Conservation (phyloP, 1,284 basidiomycete species). For the Laetiporus sulphureus region DNA sequence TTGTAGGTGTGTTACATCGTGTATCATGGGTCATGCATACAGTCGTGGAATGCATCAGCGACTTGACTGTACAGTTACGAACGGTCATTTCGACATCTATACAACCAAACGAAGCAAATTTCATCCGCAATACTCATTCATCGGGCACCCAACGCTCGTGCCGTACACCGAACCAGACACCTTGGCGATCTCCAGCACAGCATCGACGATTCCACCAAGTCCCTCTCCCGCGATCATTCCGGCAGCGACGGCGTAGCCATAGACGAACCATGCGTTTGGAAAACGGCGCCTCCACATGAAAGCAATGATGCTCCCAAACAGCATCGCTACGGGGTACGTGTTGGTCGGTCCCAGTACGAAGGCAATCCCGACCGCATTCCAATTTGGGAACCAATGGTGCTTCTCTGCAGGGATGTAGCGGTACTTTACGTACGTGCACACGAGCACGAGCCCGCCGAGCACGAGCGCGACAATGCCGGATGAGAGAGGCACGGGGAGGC, state of each 20-base stretch:
- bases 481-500: conserved; percentile 44
- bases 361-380: conserved; percentile 20
- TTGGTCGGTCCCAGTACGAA: conserved; percentile 18
- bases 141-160: conserved; percentile 16
- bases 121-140: conserved; percentile 15
- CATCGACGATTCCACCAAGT: conserved; percentile 18
- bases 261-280: conserved; percentile 11
- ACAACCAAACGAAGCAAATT: too few species aligned
- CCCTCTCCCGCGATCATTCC: conserved; percentile 22
- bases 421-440: conserved; percentile 15
- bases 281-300: conserved; percentile 14
- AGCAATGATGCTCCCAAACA: conserved; percentile 15
- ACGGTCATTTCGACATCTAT: too few species aligned
- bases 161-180: conserved; percentile 16
- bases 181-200: conserved; percentile 17
- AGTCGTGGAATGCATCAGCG: too few species aligned
- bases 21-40: too few species aligned
- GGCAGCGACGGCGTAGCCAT: conserved; percentile 18
- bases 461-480: conserved; percentile 58
- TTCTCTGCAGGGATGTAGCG: conserved; percentile 9
- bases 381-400: conserved; percentile 17
- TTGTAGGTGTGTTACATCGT: too few species aligned
- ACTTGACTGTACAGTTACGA: too few species aligned
- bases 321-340: conserved; percentile 20
- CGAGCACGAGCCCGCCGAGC: conserved; percentile 28